These are phyloP conservation scores for Cryomyces minteri DNA, from an alignment of 495 filamentous ascomycete species.

Conservation along the genomic window DNA sequence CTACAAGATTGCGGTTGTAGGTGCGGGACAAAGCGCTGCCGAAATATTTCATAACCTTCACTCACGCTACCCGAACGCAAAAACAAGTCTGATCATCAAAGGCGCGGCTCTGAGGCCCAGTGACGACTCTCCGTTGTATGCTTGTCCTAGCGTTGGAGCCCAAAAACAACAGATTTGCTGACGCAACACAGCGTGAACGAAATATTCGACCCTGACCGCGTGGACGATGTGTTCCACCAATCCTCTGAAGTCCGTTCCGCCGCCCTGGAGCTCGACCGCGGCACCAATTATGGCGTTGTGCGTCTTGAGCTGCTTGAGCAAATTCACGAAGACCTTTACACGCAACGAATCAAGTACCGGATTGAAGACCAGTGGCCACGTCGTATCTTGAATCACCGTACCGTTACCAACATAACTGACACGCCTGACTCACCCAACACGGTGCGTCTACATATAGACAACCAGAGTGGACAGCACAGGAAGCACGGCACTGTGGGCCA, in stretches of 20 bases:
- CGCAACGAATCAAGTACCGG: constrained; percentile 52
- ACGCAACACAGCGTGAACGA: constrained; percentile 60
- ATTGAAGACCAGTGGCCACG: constrained; percentile 63
- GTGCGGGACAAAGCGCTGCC: constrained; percentile 80
- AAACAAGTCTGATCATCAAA: constrained; percentile 57
- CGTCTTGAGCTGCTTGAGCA: constrained; percentile 71
- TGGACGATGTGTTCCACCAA: constrained; percentile 54
- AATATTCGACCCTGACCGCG: constrained; percentile 75
- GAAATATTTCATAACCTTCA: constrained; percentile 90
- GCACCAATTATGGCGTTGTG: constrained; percentile 90
- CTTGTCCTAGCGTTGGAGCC: constrained; percentile 4
- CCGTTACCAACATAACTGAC: constrained; percentile 38
- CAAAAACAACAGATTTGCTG: constrained; percentile 5
- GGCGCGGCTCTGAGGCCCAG: constrained; percentile 68
- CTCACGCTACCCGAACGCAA: constrained; percentile 61
- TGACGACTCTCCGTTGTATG: constrained; percentile 90
- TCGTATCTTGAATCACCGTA: constrained; percentile 50
- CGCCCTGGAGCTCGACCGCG: constrained; percentile 43
- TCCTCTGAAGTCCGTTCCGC: constrained; percentile 38
- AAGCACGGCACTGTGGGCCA: constrained; percentile 20
- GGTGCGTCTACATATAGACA: constrained; percentile 16
- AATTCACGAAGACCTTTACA: constrained; percentile 69
- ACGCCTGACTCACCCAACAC: constrained; percentile 14
- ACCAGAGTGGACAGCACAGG: constrained; percentile 9
- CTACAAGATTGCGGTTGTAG: constrained; percentile 66